Evolutionary conservation across 176 grass and related monocot species (phyloP), one percentile per base, ranked within the genome.

Genomic region (Puya raimondii): DNA sequence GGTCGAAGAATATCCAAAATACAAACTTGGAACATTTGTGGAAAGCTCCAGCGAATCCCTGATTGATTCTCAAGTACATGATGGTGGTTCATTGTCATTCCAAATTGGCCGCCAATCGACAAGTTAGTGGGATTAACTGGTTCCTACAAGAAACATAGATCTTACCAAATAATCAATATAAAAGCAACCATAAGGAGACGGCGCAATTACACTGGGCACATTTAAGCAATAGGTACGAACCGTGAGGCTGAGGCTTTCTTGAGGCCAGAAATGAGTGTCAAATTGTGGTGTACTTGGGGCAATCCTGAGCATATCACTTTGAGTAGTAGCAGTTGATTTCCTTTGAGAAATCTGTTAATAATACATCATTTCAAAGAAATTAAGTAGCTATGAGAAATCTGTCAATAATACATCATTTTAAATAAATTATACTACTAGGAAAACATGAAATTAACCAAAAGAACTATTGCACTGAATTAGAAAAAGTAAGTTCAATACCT

Each of bases 21-120:
- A 67, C 65, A 67, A 67, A 67, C 65, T 2, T 67, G 65, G 48
- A 67, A 67, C 65, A 67, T 48, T 67, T 67, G 65, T 67, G 33
- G 65, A 67, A 67, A 67, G 33, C 15, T 48, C 65, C 65, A 67
- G 23, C 65, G 33, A 16, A 67, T 67, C 4, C 65, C 65, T 47
- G 65, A 21, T 47, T 67, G 65, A 67, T 67, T 67, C 2, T 67
- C 65, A 67, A 67, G 13, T 10, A 17, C 65, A 67, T 67, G 33
- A n/a, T 49, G 65, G 26, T 67, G 65, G 65, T 20, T 67, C 29
- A 67, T 9, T 11, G 65, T 1, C 15, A 67, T 47, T 67, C 65
- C 65, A 67, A 67, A 67, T 47, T 67, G 65, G 65, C 15, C 48
- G 48, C 65, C 42, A 11, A 67, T 67, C 1, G 65, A 67, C 33